Evolutionary conservation across 1,139 yeast species (phyloP), one percentile per base, ranked within the genome.

Genomic region (Geotrichum fermentans): DNA sequence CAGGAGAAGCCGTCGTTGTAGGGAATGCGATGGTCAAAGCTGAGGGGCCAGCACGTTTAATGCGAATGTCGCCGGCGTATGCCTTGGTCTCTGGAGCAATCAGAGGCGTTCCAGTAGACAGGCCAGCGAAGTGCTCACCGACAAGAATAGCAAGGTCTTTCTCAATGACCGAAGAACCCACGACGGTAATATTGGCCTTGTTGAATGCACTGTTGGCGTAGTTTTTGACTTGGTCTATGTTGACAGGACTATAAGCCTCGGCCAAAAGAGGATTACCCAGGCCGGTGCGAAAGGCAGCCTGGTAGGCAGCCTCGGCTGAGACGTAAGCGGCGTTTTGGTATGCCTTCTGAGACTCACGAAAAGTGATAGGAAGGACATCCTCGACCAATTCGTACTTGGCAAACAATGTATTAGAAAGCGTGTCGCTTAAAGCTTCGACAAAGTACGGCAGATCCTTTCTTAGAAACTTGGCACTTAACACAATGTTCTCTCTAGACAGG

Each of bases 381-480:
- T 92, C 98, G 48, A 70, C 69, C 55, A 84, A 74, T 74, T 90
- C 96, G 71, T 87, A 89, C 50, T 60, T 56, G 55, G 84, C 83
- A 78, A 75, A 89, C 45, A 83, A 71, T 50, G 95, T 79, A 68
- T 79, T 76, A 63, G 83, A 71, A 57, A 89, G 71, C 49, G 85
- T 86, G 62, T 83, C 84, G 61, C 88, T 92, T 53, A 94, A 73
- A 40, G 88, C 86, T 63, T 85, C 86, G 55, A 90, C 95, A 68
- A 80, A 92, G 77, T 81, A 92, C 56, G 97, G 97, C 64, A 94
- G 79, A 60, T 84, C 86, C 69, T 85, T 85, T 68, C 83, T 82
- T 70, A 92, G 78, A 74, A 92, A 92, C 61, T 79, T 76, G 51
- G 97, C 82, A 59, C 79, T 76, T 65, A 92, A 78, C 55, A 85